Percentiles rank a stretch among this genome's conserved stretches.
Conservation (phyloP, 192 early-diverging fungal species). For the Coemansia umbellata region DNA sequence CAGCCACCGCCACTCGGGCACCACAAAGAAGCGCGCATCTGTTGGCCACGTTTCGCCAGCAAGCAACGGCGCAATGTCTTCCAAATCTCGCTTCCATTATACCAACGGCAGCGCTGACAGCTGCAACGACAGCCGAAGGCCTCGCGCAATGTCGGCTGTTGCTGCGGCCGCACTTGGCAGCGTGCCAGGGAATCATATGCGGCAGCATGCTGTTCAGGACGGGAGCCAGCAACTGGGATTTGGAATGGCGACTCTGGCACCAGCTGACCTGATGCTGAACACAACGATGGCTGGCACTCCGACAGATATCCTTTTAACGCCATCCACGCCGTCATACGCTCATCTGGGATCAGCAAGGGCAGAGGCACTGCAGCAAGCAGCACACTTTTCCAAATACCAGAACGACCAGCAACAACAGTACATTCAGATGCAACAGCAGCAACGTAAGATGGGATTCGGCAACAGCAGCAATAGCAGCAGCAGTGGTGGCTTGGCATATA, state of each 20-base stretch:
- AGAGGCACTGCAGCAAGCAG: not conserved
- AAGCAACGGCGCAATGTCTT: not conserved
- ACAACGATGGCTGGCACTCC: conserved; percentile 1
- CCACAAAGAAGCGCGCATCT: conserved; percentile 25
- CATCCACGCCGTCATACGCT: not conserved
- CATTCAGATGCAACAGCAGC: conserved; percentile 8
- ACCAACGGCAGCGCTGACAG: conserved; percentile 6
- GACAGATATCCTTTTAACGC: not conserved
- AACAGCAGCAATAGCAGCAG: conserved; percentile 2
- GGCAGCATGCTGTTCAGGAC: not conserved
- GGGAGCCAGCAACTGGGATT: conserved; percentile 1
- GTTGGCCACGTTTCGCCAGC: not conserved
- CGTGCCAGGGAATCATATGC: not conserved
- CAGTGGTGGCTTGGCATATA: conserved; percentile 31
- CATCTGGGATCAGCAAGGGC: conserved; percentile 3
- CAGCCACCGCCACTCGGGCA: conserved; percentile 1
- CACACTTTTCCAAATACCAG: not conserved
- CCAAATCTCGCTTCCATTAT: not conserved
- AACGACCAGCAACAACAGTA: not conserved
- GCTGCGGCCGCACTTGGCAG: conserved; percentile 11
- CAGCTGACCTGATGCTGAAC: conserved; percentile 27
- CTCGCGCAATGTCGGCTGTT: conserved; percentile 32
- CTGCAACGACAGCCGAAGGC: conserved; percentile 5
- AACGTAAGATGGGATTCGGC: conserved; percentile 1
- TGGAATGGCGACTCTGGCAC: conserved; percentile 17